Evolutionary conservation across 352 stramenopile genomes (phyloP).

Genomic region (Globisporangium lucens): DNA sequence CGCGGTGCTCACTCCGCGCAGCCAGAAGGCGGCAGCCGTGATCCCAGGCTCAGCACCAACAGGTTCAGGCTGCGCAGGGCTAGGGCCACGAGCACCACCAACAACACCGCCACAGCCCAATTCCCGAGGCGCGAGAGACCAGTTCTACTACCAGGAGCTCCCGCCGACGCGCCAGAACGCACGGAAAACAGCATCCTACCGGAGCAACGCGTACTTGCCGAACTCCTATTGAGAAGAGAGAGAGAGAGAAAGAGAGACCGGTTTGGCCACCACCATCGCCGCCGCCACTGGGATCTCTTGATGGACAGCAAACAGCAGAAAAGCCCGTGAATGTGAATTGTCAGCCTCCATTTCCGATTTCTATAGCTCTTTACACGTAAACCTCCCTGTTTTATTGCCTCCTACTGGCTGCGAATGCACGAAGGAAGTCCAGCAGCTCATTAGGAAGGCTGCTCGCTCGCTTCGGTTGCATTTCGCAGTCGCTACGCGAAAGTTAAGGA

Average conservation of each 20-base stretch:
- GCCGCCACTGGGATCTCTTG: no score
- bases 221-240: constrained; percentile 13
- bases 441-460: constrained; percentile 22
- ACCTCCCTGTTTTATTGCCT: constrained; percentile 8
- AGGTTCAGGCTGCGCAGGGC: constrained; percentile 16
- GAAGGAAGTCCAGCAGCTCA: constrained; percentile 19
- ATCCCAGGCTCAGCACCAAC: not conserved
- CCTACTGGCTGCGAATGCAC: not conserved
- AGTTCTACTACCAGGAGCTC: constrained; percentile 13
- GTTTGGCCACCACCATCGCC: no score
- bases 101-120: constrained; percentile 10
- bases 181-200: constrained; percentile 19
- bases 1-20: constrained; percentile 39
- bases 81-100: constrained; percentile 15
- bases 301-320: not conserved
- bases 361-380: not conserved
- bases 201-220: constrained; percentile 17
- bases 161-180: constrained; percentile 26
- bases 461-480: not conserved
- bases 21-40: constrained; percentile 27
- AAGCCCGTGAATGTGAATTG: constrained; percentile 12
- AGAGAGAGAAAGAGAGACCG: not conserved
- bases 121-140: constrained; percentile 5
- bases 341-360: not conserved
- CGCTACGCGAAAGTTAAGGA: not conserved